Base-by-base conservation (phyloP, 2,329 filamentous ascomycete genomes). In the Rutstroemia sp. region DNA sequence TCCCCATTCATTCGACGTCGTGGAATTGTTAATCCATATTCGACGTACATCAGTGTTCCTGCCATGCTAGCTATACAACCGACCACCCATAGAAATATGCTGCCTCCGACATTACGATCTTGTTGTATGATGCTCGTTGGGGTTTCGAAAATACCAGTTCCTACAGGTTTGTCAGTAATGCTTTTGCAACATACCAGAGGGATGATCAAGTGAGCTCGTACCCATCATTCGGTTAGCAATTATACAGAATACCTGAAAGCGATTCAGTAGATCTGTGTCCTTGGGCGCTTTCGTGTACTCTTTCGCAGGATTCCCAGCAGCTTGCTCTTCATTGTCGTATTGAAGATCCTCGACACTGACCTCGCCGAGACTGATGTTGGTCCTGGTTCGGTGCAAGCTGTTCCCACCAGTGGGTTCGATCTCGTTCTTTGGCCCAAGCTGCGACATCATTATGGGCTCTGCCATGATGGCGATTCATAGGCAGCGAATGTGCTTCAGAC, bases 1-100 rank as follows among this genome's bases (percentile, higher is more conserved):
- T 71, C 59, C 9, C 71, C 72, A 16, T 71, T 64, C 34, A 73
- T 69, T 21, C 69, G 64, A 51, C 73, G 73, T 19, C 74, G 69
- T 10, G 76, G 76, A 34, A 76, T 71, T 21, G 74, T 75, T n/a
- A 78, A 68, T 2, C 76, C 76, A 50, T 76, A 76, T 58, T 78
- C 76, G n/a, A 78, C 65, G 56, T 70, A 69, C n/a, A 71, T 46
- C 38, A 56, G 38, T 5, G 57, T 51, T 16, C 62, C 62, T 10
- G 62, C 62, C 42, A 64, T 56, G 3, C 56, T 57, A 17, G 54
- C 48, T 38, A 75, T 59, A 19, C 69, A 70, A 27, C 77, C 79
- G 12, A 79, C 67, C 0, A 78, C 72, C 80, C 80, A 83, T 9
- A 83, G 69, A 25, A 80, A 70, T 8, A 82, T 67, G 10, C 75